Evolutionary conservation across 805 yeast genomes (phyloP).

Genomic region (Candida manassasensis): DNA sequence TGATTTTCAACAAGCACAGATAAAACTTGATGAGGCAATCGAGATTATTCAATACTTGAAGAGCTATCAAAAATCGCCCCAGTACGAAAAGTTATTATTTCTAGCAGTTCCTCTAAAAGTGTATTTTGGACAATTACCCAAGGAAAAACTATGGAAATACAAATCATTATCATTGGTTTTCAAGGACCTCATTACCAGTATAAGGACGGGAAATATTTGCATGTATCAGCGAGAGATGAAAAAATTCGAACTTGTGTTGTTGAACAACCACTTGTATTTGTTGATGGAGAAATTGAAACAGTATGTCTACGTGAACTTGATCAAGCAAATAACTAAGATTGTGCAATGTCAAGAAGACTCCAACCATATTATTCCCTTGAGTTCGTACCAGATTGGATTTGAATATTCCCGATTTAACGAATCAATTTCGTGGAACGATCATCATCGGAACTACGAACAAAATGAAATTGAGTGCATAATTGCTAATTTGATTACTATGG

Average conservation of each 20-base stretch:
- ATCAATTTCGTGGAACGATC: constrained; percentile 6
- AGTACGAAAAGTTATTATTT: constrained; percentile 46
- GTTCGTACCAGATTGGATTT: constrained; percentile 41
- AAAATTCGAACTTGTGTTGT: constrained; percentile 44
- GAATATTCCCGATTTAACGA: constrained; percentile 20
- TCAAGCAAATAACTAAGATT: constrained; percentile 33
- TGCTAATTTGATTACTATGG: constrained; percentile 59
- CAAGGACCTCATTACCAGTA: constrained; percentile 41
- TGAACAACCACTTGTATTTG: constrained; percentile 58
- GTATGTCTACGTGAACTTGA: constrained; percentile 46
- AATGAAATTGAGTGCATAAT: constrained; percentile 67
- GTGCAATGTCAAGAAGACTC: constrained; percentile 16
- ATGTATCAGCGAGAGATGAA: constrained; percentile 43
- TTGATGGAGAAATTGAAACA: constrained; percentile 49
- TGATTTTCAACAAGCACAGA: constrained; percentile 48
- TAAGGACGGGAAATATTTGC: constrained; percentile 53
- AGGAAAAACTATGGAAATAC: constrained; percentile 28
- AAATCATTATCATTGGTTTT: constrained; percentile 45
- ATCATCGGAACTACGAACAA: constrained; percentile 12
- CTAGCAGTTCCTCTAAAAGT: constrained; percentile 63
- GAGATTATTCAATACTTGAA: constrained; percentile 22
- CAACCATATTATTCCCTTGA: constrained; percentile 35
- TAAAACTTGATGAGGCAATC: constrained; percentile 50
- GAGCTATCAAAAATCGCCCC: constrained; percentile 22
- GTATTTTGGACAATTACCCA: constrained; percentile 47